phyloP scores from a whole-genome alignment of 371 early-diverging fungal genomes.

The Dichotomocladium elegans region DNA sequence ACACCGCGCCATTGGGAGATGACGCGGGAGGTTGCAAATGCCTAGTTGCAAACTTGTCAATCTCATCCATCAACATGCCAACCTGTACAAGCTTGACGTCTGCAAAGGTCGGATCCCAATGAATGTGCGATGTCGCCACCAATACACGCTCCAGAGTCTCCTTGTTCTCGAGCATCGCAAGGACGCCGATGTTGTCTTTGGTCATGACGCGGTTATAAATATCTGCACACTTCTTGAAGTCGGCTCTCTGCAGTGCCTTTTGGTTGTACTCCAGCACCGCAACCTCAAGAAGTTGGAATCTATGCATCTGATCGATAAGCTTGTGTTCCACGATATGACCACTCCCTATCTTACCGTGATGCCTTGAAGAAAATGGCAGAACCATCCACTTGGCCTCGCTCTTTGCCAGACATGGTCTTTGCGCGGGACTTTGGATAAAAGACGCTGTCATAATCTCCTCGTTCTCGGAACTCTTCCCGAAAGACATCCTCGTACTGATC shows the following conservation, averaged over 20 bases:
- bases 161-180: slow-evolving; percentile 82
- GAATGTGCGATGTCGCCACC: slow-evolving; percentile 92
- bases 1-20: slow-evolving; percentile 12
- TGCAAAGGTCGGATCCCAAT: slow-evolving; percentile 90
- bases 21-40: slow-evolving; percentile 38
- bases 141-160: slow-evolving; percentile 67
- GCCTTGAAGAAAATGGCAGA: slow-evolving; percentile 97
- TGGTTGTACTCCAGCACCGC: slow-evolving; percentile 91
- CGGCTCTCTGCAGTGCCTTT: slow-evolving; percentile 82
- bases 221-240: slow-evolving; percentile 88
- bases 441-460: slow-evolving; percentile 86
- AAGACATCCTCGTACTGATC: slow-evolving; percentile 83
- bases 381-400: slow-evolving; percentile 91
- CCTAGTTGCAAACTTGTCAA: slow-evolving; percentile 58
- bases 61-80: slow-evolving; percentile 90
- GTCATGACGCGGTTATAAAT: slow-evolving; percentile 94
- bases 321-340: neutral
- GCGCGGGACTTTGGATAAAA: slow-evolving; percentile 95
- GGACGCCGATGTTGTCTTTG: slow-evolving; percentile 96
- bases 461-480: slow-evolving; percentile 64
- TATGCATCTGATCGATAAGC: slow-evolving; percentile 17
- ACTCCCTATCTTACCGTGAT: slow-evolving; percentile 54
- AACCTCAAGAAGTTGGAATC: slow-evolving; percentile 77
- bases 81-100: slow-evolving; percentile 99
- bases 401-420: slow-evolving; percentile 88